Percentiles rank a stretch among this genome's conserved stretches.
Evolutionary conservation across 2,329 filamentous ascomycete species (phyloP).

Genomic region (Pseudogymnoascus sp.): DNA sequence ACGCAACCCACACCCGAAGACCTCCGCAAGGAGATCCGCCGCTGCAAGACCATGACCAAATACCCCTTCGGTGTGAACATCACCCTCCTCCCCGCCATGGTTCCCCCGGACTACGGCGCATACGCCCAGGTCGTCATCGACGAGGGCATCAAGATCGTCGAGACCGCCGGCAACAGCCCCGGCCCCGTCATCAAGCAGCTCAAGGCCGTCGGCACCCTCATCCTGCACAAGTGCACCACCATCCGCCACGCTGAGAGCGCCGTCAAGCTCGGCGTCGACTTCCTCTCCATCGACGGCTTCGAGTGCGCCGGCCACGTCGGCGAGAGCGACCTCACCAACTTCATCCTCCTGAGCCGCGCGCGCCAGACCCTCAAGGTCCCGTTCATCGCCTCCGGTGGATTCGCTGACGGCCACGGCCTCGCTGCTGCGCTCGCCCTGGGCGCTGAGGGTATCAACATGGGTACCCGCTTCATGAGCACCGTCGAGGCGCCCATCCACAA

Average conservation of each 20-base stretch:
- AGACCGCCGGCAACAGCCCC: constrained; percentile 85
- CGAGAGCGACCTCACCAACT: constrained; percentile 81
- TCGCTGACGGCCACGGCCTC: constrained; percentile 87
- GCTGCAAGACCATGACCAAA: constrained; percentile 70
- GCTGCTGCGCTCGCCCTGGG: constrained; percentile 85
- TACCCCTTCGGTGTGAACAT: constrained; percentile 89
- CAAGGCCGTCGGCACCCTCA: constrained; percentile 67
- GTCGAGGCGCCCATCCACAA: constrained; percentile 84
- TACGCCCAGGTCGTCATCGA: constrained; percentile 92
- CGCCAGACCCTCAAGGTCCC: constrained; percentile 76
- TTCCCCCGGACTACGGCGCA: constrained; percentile 83
- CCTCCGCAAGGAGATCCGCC: constrained; percentile 85
- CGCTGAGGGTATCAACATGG: constrained; percentile 96
- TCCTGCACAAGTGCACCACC: constrained; percentile 96
- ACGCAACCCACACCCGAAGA: constrained; percentile 90
- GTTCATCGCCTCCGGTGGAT: constrained; percentile 93
- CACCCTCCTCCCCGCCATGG: constrained; percentile 81
- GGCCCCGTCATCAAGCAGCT: constrained; percentile 85
- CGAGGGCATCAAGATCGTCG: constrained; percentile 83
- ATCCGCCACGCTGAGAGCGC: constrained; percentile 89
- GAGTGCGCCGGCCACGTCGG: constrained; percentile 90
- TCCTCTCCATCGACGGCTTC: constrained; percentile 93
- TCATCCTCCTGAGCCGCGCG: constrained; percentile 77
- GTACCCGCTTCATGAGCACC: constrained; percentile 95
- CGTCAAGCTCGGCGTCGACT: constrained; percentile 90